A percentile compares a stretch with the other conserved stretches of the same genome.
phyloP scores from a whole-genome alignment of 805 yeast genomes.

The Ogataea pignaliae region DNA sequence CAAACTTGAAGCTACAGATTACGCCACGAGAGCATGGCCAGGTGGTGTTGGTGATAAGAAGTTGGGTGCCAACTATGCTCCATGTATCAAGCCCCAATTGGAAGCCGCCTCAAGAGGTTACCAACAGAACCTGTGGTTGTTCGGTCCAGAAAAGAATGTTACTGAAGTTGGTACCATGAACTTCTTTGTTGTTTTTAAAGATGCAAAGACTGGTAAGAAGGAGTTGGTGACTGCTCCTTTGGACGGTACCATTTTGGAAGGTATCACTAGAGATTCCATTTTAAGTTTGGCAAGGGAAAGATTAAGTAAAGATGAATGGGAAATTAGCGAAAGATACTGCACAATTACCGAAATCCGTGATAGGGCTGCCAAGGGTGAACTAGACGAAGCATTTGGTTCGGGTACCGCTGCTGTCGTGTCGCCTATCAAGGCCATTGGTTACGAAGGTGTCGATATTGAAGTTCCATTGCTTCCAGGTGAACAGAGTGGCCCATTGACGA shows the following conservation, averaged over 20 bases:
- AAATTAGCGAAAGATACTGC: slow-evolving; percentile 74
- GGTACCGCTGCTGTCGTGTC: slow-evolving; percentile 98
- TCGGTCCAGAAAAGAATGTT: slow-evolving; percentile 80
- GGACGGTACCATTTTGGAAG: slow-evolving; percentile 95
- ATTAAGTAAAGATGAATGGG: slow-evolving; percentile 76
- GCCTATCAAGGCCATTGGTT: slow-evolving; percentile 86
- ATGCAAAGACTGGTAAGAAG: slow-evolving; percentile 71
- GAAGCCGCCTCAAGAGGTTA: slow-evolving; percentile 89
- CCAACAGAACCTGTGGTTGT: slow-evolving; percentile 95
- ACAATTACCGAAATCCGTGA: slow-evolving; percentile 78
- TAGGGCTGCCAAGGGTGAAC: slow-evolving; percentile 71
- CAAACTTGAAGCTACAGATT: slow-evolving; percentile 87
- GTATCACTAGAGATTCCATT: slow-evolving; percentile 92
- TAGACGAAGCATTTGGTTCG: slow-evolving; percentile 92
- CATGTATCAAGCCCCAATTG: slow-evolving; percentile 85
- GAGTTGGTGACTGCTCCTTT: slow-evolving; percentile 95
- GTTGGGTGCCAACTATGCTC: slow-evolving; percentile 97
- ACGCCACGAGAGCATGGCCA: slow-evolving; percentile 98
- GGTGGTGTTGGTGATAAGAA: slow-evolving; percentile 97
- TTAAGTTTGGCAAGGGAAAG: slow-evolving; percentile 71
- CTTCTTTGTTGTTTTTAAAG: slow-evolving; percentile 80
- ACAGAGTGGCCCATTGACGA: slow-evolving; percentile 75
- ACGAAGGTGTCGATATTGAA: slow-evolving; percentile 62
- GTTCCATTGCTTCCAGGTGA: slow-evolving; percentile 82
- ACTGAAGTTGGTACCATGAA: slow-evolving; percentile 99